Base-by-base conservation (phyloP, 352 stramenopile genomes). In the Globisporangium paddicum region DNA sequence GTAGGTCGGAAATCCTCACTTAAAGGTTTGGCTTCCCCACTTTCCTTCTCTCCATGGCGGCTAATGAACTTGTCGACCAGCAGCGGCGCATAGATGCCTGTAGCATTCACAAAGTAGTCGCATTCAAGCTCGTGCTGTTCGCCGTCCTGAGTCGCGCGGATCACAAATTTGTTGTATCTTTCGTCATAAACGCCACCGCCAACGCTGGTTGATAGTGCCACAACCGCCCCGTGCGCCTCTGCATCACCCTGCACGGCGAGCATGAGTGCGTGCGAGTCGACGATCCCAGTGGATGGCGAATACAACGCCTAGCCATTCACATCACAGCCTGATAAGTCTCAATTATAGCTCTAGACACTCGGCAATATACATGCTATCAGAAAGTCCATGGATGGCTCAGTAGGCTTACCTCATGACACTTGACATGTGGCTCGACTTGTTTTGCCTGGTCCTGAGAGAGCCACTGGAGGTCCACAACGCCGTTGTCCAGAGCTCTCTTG, bases 201-300 rank as follows among this genome's bases (percentile, higher is more conserved):
- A 0, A 98, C 89, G 0, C 58, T 35, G 3, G 80, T 92, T 18
- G 74, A 61, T 34, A 96, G 77, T 3, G 73, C 90, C 10, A 99
- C 64, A 1, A 82, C 81, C 0, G 89, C 80, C 4, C 95, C 93
- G 60, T 96, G 58, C 0, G 80, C 71, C 75, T 98, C 90, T 0
- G 90, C 91, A 48, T 99, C 95, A 2, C 75, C 74, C 44, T 98
- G 81, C 13, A 99, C 71, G 57, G 86, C 88, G 35, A 90, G 75
- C 79, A 98, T 93, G 16, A 98, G 80, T 2, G 69, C 75, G 63
- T 98, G 91, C 30, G 86, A 96, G 79, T 99, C 96, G 16, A 99
- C 68, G 57, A 99, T 95, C 2, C 97, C 96, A 6, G 96, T 99
- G 0, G 87, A 97, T 5, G 96, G 95, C n/a, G 92, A 98, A 40